Conservation (phyloP, 2,329 filamentous ascomycete species). For the Onygena corvina region DNA sequence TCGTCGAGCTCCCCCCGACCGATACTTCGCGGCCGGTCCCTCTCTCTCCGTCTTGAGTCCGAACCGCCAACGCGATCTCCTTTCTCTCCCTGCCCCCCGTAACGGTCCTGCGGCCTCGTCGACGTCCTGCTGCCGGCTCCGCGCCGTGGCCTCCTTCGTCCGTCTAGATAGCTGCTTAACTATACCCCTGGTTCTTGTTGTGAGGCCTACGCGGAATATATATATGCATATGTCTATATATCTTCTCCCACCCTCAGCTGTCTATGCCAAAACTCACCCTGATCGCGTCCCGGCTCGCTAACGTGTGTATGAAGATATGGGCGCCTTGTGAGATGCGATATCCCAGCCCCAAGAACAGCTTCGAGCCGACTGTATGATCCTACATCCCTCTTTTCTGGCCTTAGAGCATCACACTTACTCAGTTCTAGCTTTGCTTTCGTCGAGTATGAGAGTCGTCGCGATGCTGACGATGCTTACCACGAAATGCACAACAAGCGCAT, state of each 20-base stretch:
- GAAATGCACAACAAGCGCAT: constrained; percentile 99
- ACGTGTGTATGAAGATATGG: constrained; percentile 59
- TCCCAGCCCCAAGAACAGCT: constrained; percentile 86
- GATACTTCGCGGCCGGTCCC: constrained; percentile 18
- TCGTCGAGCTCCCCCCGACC: constrained; percentile 21
- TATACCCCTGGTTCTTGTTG: constrained; percentile 3
- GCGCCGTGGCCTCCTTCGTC: background rate
- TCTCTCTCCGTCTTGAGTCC: constrained; percentile 15
- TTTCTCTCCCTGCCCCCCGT: constrained; percentile 11
- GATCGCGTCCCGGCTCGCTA: background rate
- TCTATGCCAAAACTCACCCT: constrained; percentile 2
- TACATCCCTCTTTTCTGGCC: constrained; percentile 4
- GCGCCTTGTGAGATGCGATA: constrained; percentile 94
- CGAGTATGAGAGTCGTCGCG: constrained; percentile 95
- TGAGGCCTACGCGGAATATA: constrained; percentile 6
- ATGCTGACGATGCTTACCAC: constrained; percentile 97
- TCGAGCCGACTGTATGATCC: constrained; percentile 82
- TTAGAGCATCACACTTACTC: constrained; percentile 14
- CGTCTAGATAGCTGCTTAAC: constrained; percentile 1
- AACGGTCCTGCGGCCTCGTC: constrained; percentile 8
- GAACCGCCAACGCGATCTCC: constrained; percentile 15
- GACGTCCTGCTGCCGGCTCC: constrained; percentile 10
- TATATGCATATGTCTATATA: constrained; percentile 7
- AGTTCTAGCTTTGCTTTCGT: constrained; percentile 77
- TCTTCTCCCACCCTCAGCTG: constrained; percentile 1